Percentiles rank a stretch among this genome's conserved stretches.
phyloP scores from a whole-genome alignment of 345 rosid species.

The Eucalyptus paniculata region DNA sequence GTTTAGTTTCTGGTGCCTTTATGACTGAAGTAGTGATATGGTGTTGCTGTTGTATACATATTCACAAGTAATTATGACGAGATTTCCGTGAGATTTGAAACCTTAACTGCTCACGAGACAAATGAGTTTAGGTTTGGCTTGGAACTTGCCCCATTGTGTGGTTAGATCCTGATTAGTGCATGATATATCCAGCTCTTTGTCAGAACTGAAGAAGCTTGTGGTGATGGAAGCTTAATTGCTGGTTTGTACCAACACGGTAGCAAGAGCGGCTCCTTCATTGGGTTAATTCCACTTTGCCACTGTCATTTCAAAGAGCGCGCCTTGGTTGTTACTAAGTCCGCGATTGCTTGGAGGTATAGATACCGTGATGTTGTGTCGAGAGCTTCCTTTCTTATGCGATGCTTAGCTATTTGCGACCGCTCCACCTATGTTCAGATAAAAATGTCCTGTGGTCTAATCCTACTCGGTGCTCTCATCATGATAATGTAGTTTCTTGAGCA shows the following conservation, averaged over 20 bases:
- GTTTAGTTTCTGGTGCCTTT: background rate
- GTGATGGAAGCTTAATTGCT: background rate
- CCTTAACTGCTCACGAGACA: background rate
- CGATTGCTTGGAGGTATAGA: background rate
- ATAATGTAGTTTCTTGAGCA: background rate
- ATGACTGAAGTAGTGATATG: background rate
- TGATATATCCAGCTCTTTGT: background rate
- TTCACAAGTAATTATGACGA: background rate
- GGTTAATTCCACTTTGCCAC: background rate
- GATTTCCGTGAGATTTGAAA: background rate
- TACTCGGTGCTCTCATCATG: background rate
- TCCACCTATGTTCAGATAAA: background rate
- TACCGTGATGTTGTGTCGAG: background rate
- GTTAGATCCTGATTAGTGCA: background rate
- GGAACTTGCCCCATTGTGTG: background rate
- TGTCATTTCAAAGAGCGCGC: background rate
- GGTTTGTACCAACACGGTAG: background rate
- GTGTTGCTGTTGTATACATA: background rate
- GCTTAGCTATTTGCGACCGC: background rate
- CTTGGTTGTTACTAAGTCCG: background rate
- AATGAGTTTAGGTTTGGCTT: background rate
- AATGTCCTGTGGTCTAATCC: background rate
- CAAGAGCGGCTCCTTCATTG: background rate
- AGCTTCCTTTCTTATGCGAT: background rate
- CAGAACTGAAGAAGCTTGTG: background rate